These are phyloP conservation scores for Plasmodium falciparum DNA, from an alignment of 169 alveolate species.

Conservation along the genomic window DNA sequence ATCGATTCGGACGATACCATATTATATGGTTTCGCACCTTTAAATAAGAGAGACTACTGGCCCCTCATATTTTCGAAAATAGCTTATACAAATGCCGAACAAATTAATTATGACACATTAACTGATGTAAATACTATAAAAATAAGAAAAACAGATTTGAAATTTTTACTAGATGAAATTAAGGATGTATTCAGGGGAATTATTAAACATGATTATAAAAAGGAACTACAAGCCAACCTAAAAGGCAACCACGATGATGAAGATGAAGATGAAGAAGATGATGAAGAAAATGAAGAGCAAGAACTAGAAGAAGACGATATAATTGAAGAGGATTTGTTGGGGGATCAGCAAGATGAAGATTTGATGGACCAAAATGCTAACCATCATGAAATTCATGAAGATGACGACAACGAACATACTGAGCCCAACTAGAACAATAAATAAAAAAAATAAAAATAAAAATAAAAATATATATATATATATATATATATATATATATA, in stretches of 20 bases:
- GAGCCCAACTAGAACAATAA: background rate
- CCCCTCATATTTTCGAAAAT: conserved; percentile 38
- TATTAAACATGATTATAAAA: conserved; percentile 8
- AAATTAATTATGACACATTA: conserved; percentile 31
- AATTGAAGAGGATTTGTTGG: background rate
- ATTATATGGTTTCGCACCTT: conserved; percentile 54
- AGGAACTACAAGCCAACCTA: background rate
- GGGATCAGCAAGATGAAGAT: background rate
- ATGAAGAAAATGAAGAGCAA: background rate
- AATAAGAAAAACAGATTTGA: conserved; percentile 34
- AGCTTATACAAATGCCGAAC: conserved; percentile 36
- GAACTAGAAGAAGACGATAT: background rate
- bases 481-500: background rate
- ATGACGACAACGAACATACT: background rate
- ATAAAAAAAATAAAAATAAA: background rate
- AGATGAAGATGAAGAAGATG: conserved; percentile 6
- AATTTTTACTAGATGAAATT: conserved; percentile 32
- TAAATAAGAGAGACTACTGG: conserved; percentile 56
- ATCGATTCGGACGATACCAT: conserved; percentile 54
- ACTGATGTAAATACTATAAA: conserved; percentile 50
- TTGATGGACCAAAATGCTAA: background rate
- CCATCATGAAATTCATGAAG: background rate
- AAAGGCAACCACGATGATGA: background rate
- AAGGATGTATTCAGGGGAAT: conserved; percentile 45
- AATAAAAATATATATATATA: too few species aligned